phyloP scores from a whole-genome alignment of 1,284 basidiomycete species.

The Puccinia hordei region DNA sequence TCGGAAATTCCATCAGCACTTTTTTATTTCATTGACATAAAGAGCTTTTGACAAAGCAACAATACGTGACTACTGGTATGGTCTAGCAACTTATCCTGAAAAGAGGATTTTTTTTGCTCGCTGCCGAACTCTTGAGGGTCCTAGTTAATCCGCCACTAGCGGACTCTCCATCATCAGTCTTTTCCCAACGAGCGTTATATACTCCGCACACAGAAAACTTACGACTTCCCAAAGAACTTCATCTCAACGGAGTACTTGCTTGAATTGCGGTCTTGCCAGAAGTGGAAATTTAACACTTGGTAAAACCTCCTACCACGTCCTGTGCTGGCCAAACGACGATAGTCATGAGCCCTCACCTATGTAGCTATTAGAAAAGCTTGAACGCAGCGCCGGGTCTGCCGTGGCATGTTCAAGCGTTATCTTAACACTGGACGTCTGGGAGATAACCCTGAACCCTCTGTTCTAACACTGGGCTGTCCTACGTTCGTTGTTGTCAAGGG shows the following conservation, averaged over 20 bases:
- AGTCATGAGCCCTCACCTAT: background rate
- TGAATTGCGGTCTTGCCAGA: background rate
- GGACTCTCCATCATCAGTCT: background rate
- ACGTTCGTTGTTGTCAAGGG: constrained; percentile 21
- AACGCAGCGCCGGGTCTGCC: background rate
- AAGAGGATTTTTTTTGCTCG: background rate
- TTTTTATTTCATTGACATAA: background rate
- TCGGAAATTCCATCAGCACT: background rate
- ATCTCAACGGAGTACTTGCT: background rate
- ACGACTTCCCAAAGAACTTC: background rate
- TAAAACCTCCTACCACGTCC: background rate
- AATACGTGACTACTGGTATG: background rate
- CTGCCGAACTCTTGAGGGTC: background rate
- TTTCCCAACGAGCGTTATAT: background rate
- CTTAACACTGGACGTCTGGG: background rate
- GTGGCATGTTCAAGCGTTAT: background rate
- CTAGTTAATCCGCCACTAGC: background rate
- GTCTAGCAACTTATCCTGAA: background rate
- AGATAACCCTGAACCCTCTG: constrained; percentile 21
- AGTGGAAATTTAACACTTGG: background rate
- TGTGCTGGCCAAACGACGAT: background rate
- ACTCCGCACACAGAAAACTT: background rate
- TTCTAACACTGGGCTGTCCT: background rate
- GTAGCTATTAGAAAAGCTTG: background rate
- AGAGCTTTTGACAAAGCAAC: background rate